These are phyloP conservation scores for Ophiostoma ips DNA, from an alignment of 2,329 filamentous ascomycete species.

Conservation along the genomic window DNA sequence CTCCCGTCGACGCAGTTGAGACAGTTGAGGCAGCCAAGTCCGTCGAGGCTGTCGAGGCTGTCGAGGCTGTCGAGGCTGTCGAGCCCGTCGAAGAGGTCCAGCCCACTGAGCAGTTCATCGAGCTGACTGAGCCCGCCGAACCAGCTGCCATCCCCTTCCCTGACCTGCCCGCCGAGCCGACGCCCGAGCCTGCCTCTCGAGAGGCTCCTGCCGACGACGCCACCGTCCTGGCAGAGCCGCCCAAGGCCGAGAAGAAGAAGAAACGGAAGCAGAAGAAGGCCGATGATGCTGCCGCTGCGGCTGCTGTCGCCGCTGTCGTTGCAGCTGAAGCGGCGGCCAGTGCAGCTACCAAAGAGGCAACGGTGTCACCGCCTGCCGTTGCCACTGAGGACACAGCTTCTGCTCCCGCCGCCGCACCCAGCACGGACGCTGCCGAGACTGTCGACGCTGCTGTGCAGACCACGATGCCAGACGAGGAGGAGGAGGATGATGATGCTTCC, in stretches of 20 bases:
- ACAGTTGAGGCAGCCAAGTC: background rate
- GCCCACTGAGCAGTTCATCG: background rate
- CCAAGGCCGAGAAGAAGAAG: background rate
- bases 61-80: background rate
- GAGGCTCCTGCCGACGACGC: background rate
- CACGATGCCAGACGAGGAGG: background rate
- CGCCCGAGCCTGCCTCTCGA: background rate
- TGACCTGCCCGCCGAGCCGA: background rate
- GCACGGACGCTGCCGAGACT: conserved; percentile 28
- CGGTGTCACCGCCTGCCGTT: background rate
- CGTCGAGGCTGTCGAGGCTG: background rate
- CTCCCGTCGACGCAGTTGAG: background rate
- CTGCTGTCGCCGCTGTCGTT: background rate
- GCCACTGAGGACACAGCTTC: too few relatives aligned
- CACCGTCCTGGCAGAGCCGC: background rate
- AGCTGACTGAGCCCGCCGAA: background rate
- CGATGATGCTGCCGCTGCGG: background rate
- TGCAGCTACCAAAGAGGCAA: background rate
- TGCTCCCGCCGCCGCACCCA: conserved; percentile 37
- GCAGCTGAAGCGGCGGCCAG: background rate
- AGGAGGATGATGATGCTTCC: too few relatives aligned
- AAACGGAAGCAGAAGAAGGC: background rate
- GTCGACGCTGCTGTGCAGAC: background rate
- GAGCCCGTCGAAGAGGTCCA: background rate
- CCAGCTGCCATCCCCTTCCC: background rate